Conservation (phyloP, 83 land plant species). For the Isoetes engelmannii region DNA sequence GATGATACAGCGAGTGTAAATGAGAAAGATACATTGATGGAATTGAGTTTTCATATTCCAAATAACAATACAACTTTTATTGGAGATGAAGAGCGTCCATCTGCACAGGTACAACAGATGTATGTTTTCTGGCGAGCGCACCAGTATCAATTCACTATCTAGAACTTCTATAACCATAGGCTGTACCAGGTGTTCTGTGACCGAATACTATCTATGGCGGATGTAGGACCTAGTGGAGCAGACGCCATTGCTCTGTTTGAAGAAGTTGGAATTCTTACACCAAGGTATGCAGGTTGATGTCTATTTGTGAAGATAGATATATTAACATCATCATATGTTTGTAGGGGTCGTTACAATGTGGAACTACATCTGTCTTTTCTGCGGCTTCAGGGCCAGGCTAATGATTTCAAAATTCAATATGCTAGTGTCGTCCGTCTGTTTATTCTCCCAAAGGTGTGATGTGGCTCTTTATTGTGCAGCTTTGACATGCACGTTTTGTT, state of each 20-base stretch:
- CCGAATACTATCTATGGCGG: conserved; percentile 44
- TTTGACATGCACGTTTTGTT: background rate
- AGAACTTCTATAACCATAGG: background rate
- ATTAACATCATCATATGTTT: background rate
- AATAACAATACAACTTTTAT: conserved; percentile 40
- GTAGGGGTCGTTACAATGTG: conserved; percentile 50
- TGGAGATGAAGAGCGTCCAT: conserved; percentile 44
- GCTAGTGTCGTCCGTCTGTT: conserved; percentile 51
- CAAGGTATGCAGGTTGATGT: conserved; percentile 25
- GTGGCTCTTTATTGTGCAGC: background rate
- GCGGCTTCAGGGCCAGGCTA: conserved; percentile 47
- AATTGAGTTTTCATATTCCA: conserved; percentile 47
- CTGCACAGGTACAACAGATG: conserved; percentile 36
- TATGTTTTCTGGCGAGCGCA: background rate
- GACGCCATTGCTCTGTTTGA: conserved; percentile 41
- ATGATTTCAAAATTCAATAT: conserved; percentile 53
- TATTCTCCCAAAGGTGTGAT: conserved; percentile 39
- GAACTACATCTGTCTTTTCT: conserved; percentile 47
- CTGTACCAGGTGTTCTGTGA: conserved; percentile 35
- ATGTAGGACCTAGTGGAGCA: conserved; percentile 42
- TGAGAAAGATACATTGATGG: conserved; percentile 58
- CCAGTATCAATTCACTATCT: background rate
- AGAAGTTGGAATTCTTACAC: conserved; percentile 40
- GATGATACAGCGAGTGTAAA: conserved; percentile 48
- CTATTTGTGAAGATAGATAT: background rate